Evolutionary conservation across 345 rosid species (phyloP).

Genomic region (Adansonia digitata): DNA sequence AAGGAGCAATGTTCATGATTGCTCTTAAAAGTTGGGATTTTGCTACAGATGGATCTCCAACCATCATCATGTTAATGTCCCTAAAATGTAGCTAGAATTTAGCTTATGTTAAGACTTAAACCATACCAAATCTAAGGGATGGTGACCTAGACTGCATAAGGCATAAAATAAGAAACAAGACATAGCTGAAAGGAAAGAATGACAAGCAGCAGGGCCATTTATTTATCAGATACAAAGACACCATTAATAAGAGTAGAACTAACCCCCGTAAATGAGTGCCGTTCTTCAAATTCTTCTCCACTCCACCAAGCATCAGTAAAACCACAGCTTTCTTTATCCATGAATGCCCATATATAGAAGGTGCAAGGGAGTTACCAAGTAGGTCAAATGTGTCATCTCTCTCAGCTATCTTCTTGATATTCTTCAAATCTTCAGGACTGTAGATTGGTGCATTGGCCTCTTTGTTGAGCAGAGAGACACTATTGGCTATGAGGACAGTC

Average conservation of each 20-base stretch:
- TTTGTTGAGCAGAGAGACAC: conserved; percentile 85
- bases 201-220: neutral
- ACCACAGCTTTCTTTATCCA: conserved; percentile 98
- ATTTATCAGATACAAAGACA: neutral
- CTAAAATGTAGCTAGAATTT: conserved; percentile 31
- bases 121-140: neutral
- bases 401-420: conserved; percentile 80
- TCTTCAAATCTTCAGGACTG: conserved; percentile 66
- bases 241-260: conserved; percentile 20
- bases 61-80: conserved; percentile 99
- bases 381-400: conserved; percentile 88
- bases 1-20: conserved; percentile 96
- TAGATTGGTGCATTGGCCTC: conserved; percentile 95
- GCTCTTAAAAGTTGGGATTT: conserved; percentile 98
- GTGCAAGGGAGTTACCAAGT: conserved; percentile 87
- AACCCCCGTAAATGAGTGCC: conserved; percentile 98
- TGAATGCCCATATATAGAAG: conserved; percentile 80
- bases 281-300: conserved; percentile 88
- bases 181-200: neutral
- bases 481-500: conserved; percentile 90
- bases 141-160: neutral
- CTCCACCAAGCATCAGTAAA: conserved; percentile 89
- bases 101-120: neutral
- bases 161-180: neutral
- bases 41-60: conserved; percentile 99